Evolutionary conservation across 345 rosid species (phyloP).

Genomic region (Balakata baccata): DNA sequence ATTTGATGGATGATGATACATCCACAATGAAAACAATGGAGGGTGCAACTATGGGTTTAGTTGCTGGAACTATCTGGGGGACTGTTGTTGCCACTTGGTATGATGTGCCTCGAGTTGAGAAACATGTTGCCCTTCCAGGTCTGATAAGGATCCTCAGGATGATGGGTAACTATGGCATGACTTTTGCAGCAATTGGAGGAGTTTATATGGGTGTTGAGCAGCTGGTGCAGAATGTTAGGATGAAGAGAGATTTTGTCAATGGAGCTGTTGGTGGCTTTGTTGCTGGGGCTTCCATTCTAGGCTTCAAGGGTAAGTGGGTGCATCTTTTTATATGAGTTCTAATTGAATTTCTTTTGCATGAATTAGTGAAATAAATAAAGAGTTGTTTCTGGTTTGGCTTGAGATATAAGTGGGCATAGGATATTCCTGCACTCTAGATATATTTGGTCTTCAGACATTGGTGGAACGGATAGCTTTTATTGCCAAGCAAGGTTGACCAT

Average conservation of each 20-base stretch:
- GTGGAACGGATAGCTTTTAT: not conserved
- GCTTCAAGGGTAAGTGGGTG: conserved; percentile 59
- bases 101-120: conserved; percentile 98
- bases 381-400: not conserved
- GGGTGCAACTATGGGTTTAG: conserved; percentile 80
- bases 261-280: conserved; percentile 96
- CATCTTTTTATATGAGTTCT: not conserved
- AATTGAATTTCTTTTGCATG: not conserved
- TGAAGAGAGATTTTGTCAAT: conserved; percentile 81
- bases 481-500: not conserved
- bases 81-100: conserved; percentile 85
- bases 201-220: conserved; percentile 98
- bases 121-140: conserved; percentile 89
- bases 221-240: conserved; percentile 62
- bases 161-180: conserved; percentile 91
- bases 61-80: conserved; percentile 80
- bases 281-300: conserved; percentile 86
- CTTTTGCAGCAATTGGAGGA: conserved; percentile 97
- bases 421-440: not conserved
- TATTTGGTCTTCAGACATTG: not conserved
- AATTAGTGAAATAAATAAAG: not conserved
- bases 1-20: conserved; percentile 76
- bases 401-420: not conserved
- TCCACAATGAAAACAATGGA: conserved; percentile 75
- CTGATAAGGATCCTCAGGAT: conserved; percentile 77